Evolutionary conservation across 2,329 filamentous ascomycete genomes (phyloP).

Genomic region (Colletotrichum theobromicola): DNA sequence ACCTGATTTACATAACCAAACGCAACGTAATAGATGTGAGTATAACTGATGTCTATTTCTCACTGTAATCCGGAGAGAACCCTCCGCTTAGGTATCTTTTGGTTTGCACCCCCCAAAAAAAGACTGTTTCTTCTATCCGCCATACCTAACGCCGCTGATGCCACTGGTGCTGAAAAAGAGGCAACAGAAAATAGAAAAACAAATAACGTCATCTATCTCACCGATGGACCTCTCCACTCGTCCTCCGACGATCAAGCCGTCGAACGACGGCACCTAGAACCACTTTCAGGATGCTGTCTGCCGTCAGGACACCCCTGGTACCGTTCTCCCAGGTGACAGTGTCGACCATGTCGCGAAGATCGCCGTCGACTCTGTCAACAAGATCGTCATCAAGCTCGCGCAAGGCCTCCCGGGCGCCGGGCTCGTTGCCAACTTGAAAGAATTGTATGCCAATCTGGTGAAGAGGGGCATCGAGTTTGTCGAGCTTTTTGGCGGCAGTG

Average conservation of each 20-base stretch:
- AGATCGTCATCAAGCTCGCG: slow-evolving; percentile 78
- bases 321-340: slow-evolving; percentile 74
- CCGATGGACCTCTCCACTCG: slow-evolving; percentile 14
- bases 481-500: slow-evolving; percentile 71
- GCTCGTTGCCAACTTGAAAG: slow-evolving; percentile 87
- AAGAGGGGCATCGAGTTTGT: slow-evolving; percentile 70
- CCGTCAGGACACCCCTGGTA: slow-evolving; percentile 56
- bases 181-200: background rate
- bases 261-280: slow-evolving; percentile 78
- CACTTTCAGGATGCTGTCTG: slow-evolving; percentile 78
- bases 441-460: slow-evolving; percentile 94
- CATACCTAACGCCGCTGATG: background rate
- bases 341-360: slow-evolving; percentile 87
- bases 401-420: slow-evolving; percentile 67
- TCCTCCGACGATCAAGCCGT: slow-evolving; percentile 37
- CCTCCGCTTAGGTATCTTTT: background rate
- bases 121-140: background rate
- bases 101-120: background rate
- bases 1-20: background rate
- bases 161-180: background rate
- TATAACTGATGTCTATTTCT: background rate
- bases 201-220: background rate
- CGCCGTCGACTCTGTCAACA: slow-evolving; percentile 53
- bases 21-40: background rate
- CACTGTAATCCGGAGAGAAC: background rate